Evolutionary conservation across 176 grass and related monocot species (phyloP), one percentile per base, ranked within the genome.

Genomic region (Carex scoparia): DNA sequence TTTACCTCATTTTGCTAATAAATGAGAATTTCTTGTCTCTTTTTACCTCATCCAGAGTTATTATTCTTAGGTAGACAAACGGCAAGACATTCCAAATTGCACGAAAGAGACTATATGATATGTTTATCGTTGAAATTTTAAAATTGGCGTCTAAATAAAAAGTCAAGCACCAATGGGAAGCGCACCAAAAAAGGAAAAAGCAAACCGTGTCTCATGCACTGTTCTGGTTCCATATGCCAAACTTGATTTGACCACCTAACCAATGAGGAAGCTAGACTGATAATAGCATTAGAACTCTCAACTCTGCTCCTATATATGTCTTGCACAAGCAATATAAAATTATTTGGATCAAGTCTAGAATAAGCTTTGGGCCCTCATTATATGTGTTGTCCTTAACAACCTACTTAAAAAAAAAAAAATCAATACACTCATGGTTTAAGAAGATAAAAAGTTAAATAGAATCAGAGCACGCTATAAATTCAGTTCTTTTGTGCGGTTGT

Each of bases 81-180:
- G 23, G 7, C 42, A 74, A 74, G 12, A 46, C 23, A 15, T 53
- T 83, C 2, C 10, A 16, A 66, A 33, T 62, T 54, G 16, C 32
- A 64, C 18, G 37, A 64, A 64, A 81, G 58, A 6, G 37, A 63
- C 28, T 31, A 12, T 5, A 64, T 67, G 35, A 66, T 46, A 42
- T 66, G 59, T 28, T 82, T 82, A 8, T 65, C 14, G n/a, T 61
- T 65, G 35, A 67, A 67, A 65, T 68, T 83, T 83, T 49, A 31
- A 72, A 63, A 62, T 44, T 27, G 15, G 9, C 12, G 74, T 79
- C 28, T 54, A 59, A 10, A 59, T 7, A 82, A 51, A 19, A 60
- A 19, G 72, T 77, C 42, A 51, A 27, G 79, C 69, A n/a, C 40
- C 38, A 76, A 27, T 76, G 1, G 10, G n/a, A 76, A 66, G 61